Conservation (phyloP, 768 basidiomycete species). For the Pleurotus eryngii region DNA sequence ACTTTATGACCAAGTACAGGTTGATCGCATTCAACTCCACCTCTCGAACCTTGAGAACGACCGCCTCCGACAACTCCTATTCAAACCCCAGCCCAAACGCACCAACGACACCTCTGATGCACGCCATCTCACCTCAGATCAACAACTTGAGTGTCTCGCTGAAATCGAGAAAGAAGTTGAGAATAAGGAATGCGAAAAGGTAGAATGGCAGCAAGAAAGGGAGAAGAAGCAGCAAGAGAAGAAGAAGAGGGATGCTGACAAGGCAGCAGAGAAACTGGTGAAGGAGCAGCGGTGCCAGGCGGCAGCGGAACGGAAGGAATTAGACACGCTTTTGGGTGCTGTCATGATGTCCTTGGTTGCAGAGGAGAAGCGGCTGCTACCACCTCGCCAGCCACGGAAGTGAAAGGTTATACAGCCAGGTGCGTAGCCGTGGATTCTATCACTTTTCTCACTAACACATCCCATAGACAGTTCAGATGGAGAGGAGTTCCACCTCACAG, state of each 20-base stretch:
- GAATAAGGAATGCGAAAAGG: background rate
- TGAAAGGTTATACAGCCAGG: background rate
- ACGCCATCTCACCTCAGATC: background rate
- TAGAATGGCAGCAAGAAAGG: background rate
- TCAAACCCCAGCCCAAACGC: background rate
- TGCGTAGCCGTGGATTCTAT: background rate
- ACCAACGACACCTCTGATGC: background rate
- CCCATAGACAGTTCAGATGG: background rate
- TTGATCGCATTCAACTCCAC: background rate
- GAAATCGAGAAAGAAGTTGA: background rate
- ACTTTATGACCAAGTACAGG: background rate
- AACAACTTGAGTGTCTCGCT: background rate
- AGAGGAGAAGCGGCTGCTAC: background rate
- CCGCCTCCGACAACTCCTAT: background rate
- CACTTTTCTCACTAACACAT: background rate
- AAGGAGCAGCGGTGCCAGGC: background rate
- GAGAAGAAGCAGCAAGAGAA: background rate
- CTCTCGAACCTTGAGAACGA: background rate
- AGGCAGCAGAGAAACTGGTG: background rate
- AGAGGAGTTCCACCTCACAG: background rate
- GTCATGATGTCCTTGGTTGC: background rate
- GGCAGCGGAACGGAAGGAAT: background rate
- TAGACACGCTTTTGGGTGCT: background rate
- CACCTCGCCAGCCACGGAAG: background rate
- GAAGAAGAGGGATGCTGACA: background rate